phyloP scores from a whole-genome alignment of 176 grass and related monocot genomes.

The Bolboschoenus planiculmis region DNA sequence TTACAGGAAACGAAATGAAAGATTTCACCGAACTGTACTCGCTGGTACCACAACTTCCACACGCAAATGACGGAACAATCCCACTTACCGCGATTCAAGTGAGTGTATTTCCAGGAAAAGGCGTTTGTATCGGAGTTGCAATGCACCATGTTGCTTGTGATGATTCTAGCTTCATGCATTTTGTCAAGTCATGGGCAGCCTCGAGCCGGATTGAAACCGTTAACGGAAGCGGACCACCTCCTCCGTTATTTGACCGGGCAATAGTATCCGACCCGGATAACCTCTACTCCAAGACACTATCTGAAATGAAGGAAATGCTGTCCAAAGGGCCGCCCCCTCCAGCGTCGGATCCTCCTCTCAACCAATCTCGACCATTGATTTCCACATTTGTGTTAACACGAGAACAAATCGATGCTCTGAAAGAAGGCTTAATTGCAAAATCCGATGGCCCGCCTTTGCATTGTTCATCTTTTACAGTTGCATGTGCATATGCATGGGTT shows the following conservation, averaged over 20 bases:
- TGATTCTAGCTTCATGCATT: constrained; percentile 90
- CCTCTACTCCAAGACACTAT: constrained; percentile 54
- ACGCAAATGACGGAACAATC: constrained; percentile 23
- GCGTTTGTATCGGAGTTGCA: constrained; percentile 54
- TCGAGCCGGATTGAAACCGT: constrained; percentile 16
- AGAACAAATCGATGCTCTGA: constrained; percentile 59
- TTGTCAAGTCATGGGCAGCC: constrained; percentile 65
- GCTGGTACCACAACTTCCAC: constrained; percentile 53
- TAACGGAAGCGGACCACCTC: background rate
- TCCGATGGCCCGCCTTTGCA: constrained; percentile 20
- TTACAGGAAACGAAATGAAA: constrained; percentile 34
- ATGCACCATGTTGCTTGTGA: constrained; percentile 91
- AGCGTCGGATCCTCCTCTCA: background rate
- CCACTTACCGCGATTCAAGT: constrained; percentile 63
- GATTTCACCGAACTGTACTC: constrained; percentile 39
- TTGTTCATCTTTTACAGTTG: constrained; percentile 81
- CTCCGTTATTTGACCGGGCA: constrained; percentile 48
- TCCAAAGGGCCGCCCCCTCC: constrained; percentile 50
- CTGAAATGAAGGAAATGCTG: constrained; percentile 64
- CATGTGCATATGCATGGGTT: constrained; percentile 83
- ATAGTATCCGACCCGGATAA: constrained; percentile 48
- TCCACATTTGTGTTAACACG: constrained; percentile 56
- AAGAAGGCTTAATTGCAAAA: constrained; percentile 36
- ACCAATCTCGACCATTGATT: constrained; percentile 40
- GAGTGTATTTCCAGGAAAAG: constrained; percentile 52